Conservation (phyloP, 306 rosid genomes). For the Prosopis cineraria region DNA sequence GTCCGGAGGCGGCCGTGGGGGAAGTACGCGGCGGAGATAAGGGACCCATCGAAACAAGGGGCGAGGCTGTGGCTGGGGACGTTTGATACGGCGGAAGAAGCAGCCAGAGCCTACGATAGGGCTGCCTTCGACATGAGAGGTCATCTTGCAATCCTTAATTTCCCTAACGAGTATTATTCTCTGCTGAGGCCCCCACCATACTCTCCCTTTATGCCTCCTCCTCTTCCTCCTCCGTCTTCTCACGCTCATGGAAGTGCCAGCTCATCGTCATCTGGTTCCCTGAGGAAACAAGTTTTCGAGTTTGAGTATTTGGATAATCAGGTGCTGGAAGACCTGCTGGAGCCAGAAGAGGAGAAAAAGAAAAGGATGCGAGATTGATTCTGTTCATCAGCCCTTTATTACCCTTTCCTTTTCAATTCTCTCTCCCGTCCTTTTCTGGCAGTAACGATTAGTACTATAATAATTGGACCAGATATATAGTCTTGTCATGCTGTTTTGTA, state of each 20-base stretch:
- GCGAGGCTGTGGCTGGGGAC: conserved; percentile 86
- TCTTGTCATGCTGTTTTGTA: not conserved
- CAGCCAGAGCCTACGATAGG: conserved; percentile 82
- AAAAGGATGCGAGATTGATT: conserved; percentile 31
- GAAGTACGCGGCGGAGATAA: conserved; percentile 82
- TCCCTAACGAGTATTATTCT: conserved; percentile 78
- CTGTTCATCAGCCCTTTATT: not conserved
- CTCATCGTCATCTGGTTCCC: conserved; percentile 38
- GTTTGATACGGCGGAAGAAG: conserved; percentile 81
- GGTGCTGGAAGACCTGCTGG: conserved; percentile 83
- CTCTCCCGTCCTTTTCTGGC: not conserved
- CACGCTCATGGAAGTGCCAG: conserved; percentile 28
- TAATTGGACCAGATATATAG: not conserved
- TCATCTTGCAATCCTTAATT: conserved; percentile 76
- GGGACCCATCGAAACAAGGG: conserved; percentile 77
- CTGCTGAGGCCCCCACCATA: conserved; percentile 60
- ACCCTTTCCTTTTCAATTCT: not conserved
- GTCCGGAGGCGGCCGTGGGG: conserved; percentile 87
- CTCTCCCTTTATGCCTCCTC: conserved; percentile 52
- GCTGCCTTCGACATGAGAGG: conserved; percentile 79
- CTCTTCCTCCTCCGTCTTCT: conserved; percentile 27
- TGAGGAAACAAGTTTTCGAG: conserved; percentile 59
- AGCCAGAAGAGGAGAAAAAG: conserved; percentile 49
- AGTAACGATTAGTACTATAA: not conserved
- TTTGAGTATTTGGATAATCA: conserved; percentile 68